Evolutionary conservation across 345 rosid species (phyloP).

Genomic region (Luvunga scandens): DNA sequence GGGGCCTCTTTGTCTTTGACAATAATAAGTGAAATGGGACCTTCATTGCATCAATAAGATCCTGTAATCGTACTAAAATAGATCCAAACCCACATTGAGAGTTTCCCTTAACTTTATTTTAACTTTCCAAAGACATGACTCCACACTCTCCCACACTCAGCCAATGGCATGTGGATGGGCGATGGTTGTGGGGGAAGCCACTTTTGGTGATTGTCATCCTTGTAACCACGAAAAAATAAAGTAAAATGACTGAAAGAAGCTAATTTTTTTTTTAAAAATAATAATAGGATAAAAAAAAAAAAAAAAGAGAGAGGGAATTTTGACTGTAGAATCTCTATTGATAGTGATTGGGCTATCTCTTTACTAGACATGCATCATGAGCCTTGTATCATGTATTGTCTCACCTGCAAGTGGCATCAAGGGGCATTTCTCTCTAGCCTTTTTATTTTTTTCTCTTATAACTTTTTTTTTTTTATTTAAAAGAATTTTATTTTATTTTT

Average conservation of each 20-base stretch:
- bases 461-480: not conserved
- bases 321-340: slow-evolving; percentile 30
- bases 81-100: not conserved
- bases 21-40: no score
- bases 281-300: no score
- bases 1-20: no score
- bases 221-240: not conserved
- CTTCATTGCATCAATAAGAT: not conserved
- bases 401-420: slow-evolving; percentile 21
- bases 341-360: slow-evolving; percentile 52
- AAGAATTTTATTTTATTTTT: no score
- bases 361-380: slow-evolving; percentile 64
- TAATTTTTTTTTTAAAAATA: no score
- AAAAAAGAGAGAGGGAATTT: not conserved
- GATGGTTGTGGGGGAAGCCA: slow-evolving; percentile 29
- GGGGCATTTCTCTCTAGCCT: slow-evolving; percentile 11
- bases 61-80: not conserved
- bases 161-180: slow-evolving; percentile 41
- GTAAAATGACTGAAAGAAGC: not conserved
- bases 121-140: slow-evolving; percentile 35
- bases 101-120: slow-evolving; percentile 6
- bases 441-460: not conserved
- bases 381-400: slow-evolving; percentile 57
- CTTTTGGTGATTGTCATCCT: slow-evolving; percentile 29
- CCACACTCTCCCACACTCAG: slow-evolving; percentile 37